Percentiles rank a stretch among this genome's conserved stretches.
phyloP scores from a whole-genome alignment of 2,329 filamentous ascomycete species.

The Trichoderma hamatum region DNA sequence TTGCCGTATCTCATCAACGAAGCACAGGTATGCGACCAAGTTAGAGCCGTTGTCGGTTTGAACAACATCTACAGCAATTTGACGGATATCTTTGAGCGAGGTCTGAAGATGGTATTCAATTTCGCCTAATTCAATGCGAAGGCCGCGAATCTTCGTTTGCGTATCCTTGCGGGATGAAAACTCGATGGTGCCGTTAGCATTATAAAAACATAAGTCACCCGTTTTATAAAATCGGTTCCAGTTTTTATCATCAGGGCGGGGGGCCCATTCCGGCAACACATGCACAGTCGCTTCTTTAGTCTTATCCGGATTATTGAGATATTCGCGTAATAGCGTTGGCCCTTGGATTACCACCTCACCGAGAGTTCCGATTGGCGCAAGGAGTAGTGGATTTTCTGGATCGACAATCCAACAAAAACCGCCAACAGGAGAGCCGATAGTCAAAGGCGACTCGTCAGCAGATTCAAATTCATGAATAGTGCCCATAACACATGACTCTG shows the following conservation, averaged over 20 bases:
- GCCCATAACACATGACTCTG: slow-evolving; percentile 21
- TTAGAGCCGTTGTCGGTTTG: slow-evolving; percentile 2
- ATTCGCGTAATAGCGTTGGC: slow-evolving; percentile 19
- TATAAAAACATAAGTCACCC: slow-evolving; percentile 21
- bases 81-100: not conserved
- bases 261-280: slow-evolving; percentile 10
- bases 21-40: slow-evolving; percentile 19
- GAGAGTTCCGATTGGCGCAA: slow-evolving; percentile 23
- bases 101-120: slow-evolving; percentile 24
- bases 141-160: slow-evolving; percentile 6
- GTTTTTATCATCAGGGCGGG: not conserved
- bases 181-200: slow-evolving; percentile 11
- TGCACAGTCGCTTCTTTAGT: not conserved
- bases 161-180: slow-evolving; percentile 20
- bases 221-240: slow-evolving; percentile 25
- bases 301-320: slow-evolving; percentile 23
- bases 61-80: slow-evolving; percentile 19
- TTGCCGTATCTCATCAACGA: slow-evolving; percentile 7
- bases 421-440: slow-evolving; percentile 21
- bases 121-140: slow-evolving; percentile 20
- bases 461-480: slow-evolving; percentile 24
- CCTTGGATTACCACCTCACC: slow-evolving; percentile 28
- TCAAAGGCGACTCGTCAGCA: slow-evolving; percentile 13
- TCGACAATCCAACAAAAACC: slow-evolving; percentile 25
- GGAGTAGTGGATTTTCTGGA: slow-evolving; percentile 9